Percentiles rank a stretch among this genome's conserved stretches.
phyloP scores from a whole-genome alignment of 192 early-diverging fungal genomes.

The Umbelopsis sp. region DNA sequence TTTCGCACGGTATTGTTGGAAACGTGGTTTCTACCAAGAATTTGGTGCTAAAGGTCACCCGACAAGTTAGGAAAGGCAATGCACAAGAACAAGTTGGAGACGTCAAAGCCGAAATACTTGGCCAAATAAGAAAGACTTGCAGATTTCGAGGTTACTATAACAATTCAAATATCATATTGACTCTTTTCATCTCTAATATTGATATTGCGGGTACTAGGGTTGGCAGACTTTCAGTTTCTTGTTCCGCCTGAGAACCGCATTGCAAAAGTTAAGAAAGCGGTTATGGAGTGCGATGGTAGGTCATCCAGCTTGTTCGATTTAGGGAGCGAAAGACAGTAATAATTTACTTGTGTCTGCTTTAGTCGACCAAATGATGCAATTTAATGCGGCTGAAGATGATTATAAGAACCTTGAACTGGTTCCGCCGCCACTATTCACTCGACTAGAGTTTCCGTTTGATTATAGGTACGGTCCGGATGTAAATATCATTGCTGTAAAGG shows the following conservation, averaged over 20 bases:
- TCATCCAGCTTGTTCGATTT: background rate
- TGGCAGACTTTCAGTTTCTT: conserved; percentile 65
- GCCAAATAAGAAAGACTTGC: conserved; percentile 56
- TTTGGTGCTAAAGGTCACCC: conserved; percentile 64
- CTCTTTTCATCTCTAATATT: background rate
- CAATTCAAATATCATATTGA: background rate
- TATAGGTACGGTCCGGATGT: conserved; percentile 49
- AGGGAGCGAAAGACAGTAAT: background rate
- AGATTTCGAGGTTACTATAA: conserved; percentile 61
- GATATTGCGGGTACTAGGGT: conserved; percentile 33
- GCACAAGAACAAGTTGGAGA: conserved; percentile 19
- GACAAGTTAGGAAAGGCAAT: conserved; percentile 38
- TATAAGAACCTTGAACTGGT: conserved; percentile 45
- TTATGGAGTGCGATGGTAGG: conserved; percentile 53
- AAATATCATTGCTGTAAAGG: background rate
- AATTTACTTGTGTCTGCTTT: background rate
- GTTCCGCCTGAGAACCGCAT: conserved; percentile 51
- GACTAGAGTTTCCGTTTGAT: conserved; percentile 50
- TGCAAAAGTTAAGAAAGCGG: conserved; percentile 42
- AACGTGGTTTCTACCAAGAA: conserved; percentile 58
- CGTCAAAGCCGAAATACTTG: conserved; percentile 54
- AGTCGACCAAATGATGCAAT: conserved; percentile 52
- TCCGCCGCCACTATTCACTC: conserved; percentile 62
- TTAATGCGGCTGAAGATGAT: conserved; percentile 41
- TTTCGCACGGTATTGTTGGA: conserved; percentile 67